A percentile compares a stretch with the other conserved stretches of the same genome.
Evolutionary conservation across 306 rosid genomes (phyloP).

Genomic region (Albizia julibrissin): DNA sequence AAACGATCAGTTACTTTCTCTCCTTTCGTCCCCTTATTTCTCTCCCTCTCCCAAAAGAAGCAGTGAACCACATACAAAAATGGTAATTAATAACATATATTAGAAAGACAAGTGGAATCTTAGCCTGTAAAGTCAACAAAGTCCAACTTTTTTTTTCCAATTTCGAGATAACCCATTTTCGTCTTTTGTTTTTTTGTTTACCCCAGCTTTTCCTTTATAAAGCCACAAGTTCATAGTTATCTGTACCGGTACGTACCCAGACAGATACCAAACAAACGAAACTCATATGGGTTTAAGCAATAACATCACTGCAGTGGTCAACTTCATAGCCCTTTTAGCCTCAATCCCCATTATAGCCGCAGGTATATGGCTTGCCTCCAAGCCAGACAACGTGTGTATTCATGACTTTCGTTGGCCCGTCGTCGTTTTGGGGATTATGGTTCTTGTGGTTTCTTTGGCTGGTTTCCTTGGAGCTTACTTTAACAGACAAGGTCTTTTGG

Average conservation of each 20-base stretch:
- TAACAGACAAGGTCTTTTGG: conserved; percentile 73
- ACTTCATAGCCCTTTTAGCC: conserved; percentile 68
- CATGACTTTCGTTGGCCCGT: conserved; percentile 79
- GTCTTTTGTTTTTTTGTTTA: too few species aligned
- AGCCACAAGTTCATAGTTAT: background rate
- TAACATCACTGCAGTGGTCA: conserved; percentile 70
- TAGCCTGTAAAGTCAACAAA: background rate
- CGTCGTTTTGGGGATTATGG: conserved; percentile 61
- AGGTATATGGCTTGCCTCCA: conserved; percentile 91
- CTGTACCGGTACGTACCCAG: background rate
- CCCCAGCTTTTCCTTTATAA: background rate
- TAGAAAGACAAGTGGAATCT: background rate
- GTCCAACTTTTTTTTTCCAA: background rate
- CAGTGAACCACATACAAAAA: background rate
- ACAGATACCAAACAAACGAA: background rate
- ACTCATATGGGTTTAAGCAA: conserved; percentile 80
- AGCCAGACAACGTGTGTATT: conserved; percentile 82
- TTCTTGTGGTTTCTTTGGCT: conserved; percentile 68
- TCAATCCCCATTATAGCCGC: conserved; percentile 78
- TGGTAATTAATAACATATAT: background rate
- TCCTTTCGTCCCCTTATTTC: background rate
- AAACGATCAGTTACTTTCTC: background rate
- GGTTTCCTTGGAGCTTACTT: conserved; percentile 90
- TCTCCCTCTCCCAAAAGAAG: background rate
- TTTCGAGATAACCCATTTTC: background rate